phyloP scores from a whole-genome alignment of 805 yeast genomes.

The Nematodospora valgi region DNA sequence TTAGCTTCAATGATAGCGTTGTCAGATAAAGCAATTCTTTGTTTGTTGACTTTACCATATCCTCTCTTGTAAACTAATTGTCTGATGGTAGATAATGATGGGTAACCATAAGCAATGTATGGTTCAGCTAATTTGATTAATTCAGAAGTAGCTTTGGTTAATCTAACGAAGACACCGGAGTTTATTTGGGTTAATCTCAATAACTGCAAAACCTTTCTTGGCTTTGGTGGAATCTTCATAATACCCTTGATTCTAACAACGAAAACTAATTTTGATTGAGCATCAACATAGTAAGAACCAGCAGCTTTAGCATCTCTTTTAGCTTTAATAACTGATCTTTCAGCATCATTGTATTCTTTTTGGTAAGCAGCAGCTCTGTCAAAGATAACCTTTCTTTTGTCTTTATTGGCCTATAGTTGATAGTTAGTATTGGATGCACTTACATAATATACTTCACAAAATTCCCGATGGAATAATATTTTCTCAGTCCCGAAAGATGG shows the following conservation, averaged over 20 bases:
- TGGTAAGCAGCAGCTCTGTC: slow-evolving; percentile 97
- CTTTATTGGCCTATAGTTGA: slow-evolving; percentile 35
- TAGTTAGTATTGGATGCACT: slow-evolving; percentile 29
- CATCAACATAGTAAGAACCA: slow-evolving; percentile 92
- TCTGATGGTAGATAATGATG: slow-evolving; percentile 87
- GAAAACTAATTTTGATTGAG: slow-evolving; percentile 91
- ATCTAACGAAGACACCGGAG: slow-evolving; percentile 92
- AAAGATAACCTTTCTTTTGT: slow-evolving; percentile 67
- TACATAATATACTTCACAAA: not conserved
- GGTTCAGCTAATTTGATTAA: slow-evolving; percentile 92
- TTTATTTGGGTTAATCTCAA: slow-evolving; percentile 91
- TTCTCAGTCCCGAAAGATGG: slow-evolving; percentile 86
- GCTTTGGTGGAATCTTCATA: slow-evolving; percentile 97
- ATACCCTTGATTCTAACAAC: slow-evolving; percentile 99
- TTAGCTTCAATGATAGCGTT: slow-evolving; percentile 83
- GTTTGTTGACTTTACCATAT: slow-evolving; percentile 95
- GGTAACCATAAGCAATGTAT: slow-evolving; percentile 97
- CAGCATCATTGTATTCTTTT: slow-evolving; percentile 90
- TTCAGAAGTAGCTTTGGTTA: slow-evolving; percentile 94
- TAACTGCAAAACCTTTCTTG: slow-evolving; percentile 96
- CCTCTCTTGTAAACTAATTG: slow-evolving; percentile 96
- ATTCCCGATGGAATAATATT: slow-evolving; percentile 7
- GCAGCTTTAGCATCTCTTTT: slow-evolving; percentile 92
- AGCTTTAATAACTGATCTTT: slow-evolving; percentile 81
- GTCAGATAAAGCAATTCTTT: slow-evolving; percentile 87